These are phyloP conservation scores for Parietaria judaica DNA, from an alignment of 306 rosid genomes.

Conservation along the genomic window DNA sequence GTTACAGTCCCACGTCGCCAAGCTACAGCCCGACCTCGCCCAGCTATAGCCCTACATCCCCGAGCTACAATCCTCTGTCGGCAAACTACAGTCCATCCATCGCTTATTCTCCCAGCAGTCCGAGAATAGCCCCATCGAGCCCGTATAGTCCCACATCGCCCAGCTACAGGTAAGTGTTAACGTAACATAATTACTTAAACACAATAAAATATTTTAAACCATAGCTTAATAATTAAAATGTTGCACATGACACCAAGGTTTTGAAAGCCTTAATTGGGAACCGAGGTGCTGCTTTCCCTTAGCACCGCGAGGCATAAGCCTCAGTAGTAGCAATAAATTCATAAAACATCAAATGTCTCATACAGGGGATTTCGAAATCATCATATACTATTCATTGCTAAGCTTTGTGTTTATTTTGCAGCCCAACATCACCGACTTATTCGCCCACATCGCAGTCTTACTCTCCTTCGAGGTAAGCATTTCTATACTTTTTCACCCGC, in stretches of 20 bases:
- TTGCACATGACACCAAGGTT: too few species aligned
- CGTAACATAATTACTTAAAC: background rate
- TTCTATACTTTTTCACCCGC: background rate
- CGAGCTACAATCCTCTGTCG: constrained; percentile 56
- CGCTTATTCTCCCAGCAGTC: constrained; percentile 97
- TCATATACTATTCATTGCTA: constrained; percentile 9
- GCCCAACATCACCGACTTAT: constrained; percentile 96
- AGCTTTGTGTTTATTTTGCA: constrained; percentile 27
- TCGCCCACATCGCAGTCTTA: constrained; percentile 96
- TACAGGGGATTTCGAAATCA: background rate
- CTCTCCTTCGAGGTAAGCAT: constrained; percentile 86
- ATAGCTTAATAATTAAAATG: too few species aligned
- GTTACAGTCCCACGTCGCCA: constrained; percentile 69
- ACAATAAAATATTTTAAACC: too few species aligned
- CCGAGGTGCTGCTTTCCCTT: too few species aligned
- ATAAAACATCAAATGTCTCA: too few species aligned
- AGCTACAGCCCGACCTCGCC: constrained; percentile 60
- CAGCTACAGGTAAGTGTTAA: constrained; percentile 60
- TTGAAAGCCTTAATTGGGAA: too few species aligned
- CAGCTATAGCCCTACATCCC: constrained; percentile 72
- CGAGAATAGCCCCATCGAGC: constrained; percentile 84
- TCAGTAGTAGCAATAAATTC: too few species aligned
- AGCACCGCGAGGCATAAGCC: too few species aligned
- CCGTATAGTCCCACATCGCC: constrained; percentile 98
- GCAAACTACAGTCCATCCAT: constrained; percentile 77